Evolutionary conservation across 2,329 filamentous ascomycete genomes (phyloP), one percentile per base, ranked within the genome.

Genomic region (Ampelomyces quisqualis): DNA sequence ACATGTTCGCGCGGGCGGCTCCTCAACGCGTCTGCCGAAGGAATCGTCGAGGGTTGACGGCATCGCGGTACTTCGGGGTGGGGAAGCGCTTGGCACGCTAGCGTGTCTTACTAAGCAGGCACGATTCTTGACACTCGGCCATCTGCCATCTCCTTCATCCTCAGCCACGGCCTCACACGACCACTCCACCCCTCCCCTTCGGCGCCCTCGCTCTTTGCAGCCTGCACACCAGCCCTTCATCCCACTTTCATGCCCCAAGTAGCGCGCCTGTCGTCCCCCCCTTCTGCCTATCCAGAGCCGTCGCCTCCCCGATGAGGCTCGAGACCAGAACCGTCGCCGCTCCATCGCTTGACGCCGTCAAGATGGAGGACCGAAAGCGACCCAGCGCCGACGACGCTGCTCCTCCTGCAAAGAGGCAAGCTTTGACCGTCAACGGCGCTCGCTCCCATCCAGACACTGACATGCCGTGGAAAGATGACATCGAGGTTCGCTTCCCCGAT

Each of bases 331-430:
- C 82, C 73, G 78, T 84, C 72, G 79, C 84, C 78, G 81, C 83
- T 80, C 82, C 86, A 77, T 85, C 88, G 76, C 72, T 79, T 70
- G 84, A 84, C 79, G 79, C 88, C 74, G 77, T 83, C 77, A 95
- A 93, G 81, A 98, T 97, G 91, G 93, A 98, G 80, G 93, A 97
- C 78, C 89, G 93, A 81, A 98, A 98, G 81, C 84, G 93, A 81
- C 86, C 90, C 67, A 88, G 90, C 67, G 80, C 86, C 72, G 86
- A 93, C 70, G 89, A 96, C 58, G 77, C 88, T 64, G 87, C 86
- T 54, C 91, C 91, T 55, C 90, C 91, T 15, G 86, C 84, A 65
- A 98, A 97, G 78, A 86, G 90, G 72, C 87, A 95, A 70, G 88
- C 89, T 40, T 57, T 67, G 45, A 55, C 59, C 37, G 80, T 91